Evolutionary conservation across 2,329 filamentous ascomycete species (phyloP), one percentile per base, ranked within the genome.

Genomic region (Aschersonia sp.): DNA sequence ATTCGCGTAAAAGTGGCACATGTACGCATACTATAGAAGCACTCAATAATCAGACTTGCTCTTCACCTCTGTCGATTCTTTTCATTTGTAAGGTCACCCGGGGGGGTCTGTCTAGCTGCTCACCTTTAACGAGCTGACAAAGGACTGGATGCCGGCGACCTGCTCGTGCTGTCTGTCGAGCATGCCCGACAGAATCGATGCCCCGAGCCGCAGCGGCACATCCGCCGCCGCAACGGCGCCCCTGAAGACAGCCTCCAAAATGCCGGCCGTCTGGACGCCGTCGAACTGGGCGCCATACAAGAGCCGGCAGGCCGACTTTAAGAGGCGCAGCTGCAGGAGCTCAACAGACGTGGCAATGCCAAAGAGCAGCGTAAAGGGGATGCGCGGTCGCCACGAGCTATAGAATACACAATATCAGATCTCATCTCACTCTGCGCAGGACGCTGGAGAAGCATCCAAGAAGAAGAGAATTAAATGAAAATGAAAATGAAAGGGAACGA

Each of bases 1-100:
- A 54, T 88, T 90, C 40, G 83, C 83, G 55, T 87, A 90, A 58
- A 86, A 90, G 59, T 88, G 84, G 49, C 82, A 86, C 85, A 94
- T 89, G 58, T 88, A 87, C 1, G 82, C 79, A 63, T 90, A 92
- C 76, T 87, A 60, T 43, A 47, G 43, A 45, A 22, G 43, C n/a
- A 29, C 14, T 22, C 22, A 22, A 2, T 22, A 3, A 22, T 22
- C 2, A 22, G 22, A 22, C 22, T 22, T 3, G 22, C 22, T 3
- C 3, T 22, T 2, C 22, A 22, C 22, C 22, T 22, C 22, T 22
- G 22, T 22, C 22, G 22, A 22, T 22, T 22, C 22, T 22, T 22
- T 22, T 22, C 22, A 22, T 22, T 22, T 2, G 22, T 22, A 22
- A 22, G 3, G 22, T 22, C 22, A 22, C 22, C 22, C 22, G 22